Evolutionary conservation across 1,284 basidiomycete species (phyloP).

Genomic region (Trametes sp.): DNA sequence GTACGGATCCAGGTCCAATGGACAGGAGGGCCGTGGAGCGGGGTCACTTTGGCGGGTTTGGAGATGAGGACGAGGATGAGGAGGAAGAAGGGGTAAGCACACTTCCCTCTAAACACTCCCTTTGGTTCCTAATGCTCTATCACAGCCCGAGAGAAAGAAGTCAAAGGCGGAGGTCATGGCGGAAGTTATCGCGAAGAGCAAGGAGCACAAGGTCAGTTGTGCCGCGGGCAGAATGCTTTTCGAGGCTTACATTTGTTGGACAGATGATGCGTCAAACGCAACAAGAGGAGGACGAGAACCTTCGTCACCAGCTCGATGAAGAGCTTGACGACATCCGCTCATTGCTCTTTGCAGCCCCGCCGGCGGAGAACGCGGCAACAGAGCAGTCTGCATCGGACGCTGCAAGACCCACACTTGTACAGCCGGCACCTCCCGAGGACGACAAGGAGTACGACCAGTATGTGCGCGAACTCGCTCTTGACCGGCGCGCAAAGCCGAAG

Average conservation of each 20-base stretch:
- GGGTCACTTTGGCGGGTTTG: constrained; percentile 89
- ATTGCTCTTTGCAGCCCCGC: constrained; percentile 71
- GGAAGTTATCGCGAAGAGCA: constrained; percentile 98
- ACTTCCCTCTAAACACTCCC: neutral
- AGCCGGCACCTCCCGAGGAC: constrained; percentile 15
- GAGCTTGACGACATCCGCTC: constrained; percentile 87
- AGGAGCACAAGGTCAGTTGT: constrained; percentile 82
- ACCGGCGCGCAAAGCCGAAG: constrained; percentile 93
- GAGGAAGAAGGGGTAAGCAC: constrained; percentile 55
- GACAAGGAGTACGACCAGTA: constrained; percentile 87
- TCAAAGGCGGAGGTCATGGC: constrained; percentile 97
- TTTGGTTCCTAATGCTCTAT: constrained; percentile 13
- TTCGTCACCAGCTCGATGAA: constrained; percentile 89
- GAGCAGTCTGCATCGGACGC: neutral
- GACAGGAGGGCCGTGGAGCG: constrained; percentile 69
- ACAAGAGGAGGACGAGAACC: constrained; percentile 85
- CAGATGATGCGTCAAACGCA: constrained; percentile 89
- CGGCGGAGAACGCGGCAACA: constrained; percentile 38
- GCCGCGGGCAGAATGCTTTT: neutral
- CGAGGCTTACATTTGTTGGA: constrained; percentile 4
- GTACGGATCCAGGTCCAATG: constrained; percentile 64
- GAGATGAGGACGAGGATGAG: constrained; percentile 67
- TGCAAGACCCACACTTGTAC: constrained; percentile 3
- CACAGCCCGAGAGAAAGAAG: constrained; percentile 82
- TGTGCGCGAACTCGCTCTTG: constrained; percentile 93